phyloP scores from a whole-genome alignment of 108 stramenopile species.

The Phaeodactylum tricornutum region DNA sequence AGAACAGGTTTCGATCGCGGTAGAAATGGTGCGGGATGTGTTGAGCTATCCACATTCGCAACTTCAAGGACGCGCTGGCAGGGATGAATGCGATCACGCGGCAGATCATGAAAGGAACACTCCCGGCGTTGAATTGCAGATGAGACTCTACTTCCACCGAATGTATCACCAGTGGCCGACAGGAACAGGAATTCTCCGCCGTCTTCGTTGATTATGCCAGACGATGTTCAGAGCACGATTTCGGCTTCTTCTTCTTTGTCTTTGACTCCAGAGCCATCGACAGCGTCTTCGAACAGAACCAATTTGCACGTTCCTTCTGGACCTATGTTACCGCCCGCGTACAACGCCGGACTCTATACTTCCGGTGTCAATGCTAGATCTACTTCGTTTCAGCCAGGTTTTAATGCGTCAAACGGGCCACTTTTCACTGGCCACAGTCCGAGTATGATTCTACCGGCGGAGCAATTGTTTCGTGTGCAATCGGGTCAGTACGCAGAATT shows the following conservation, averaged over 20 bases:
- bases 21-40: slow-evolving; percentile 67
- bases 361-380: background rate
- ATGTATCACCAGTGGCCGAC: background rate
- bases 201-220: slow-evolving; percentile 18
- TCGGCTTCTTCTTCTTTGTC: slow-evolving; percentile 47
- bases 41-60: slow-evolving; percentile 73
- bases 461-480: no score
- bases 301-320: slow-evolving; percentile 2
- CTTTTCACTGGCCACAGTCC: no score
- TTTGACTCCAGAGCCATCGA: slow-evolving; percentile 51
- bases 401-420: no score
- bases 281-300: slow-evolving; percentile 14
- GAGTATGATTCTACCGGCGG: no score
- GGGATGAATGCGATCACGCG: background rate
- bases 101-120: background rate
- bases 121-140: background rate
- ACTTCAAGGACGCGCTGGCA: slow-evolving; percentile 10
- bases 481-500: no score
- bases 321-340: slow-evolving; percentile 11
- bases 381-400: slow-evolving; percentile 1
- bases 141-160: background rate
- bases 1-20: slow-evolving; percentile 55
- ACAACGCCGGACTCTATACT: background rate
- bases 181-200: slow-evolving; percentile 21
- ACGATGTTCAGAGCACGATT: slow-evolving; percentile 28